Evolutionary conservation across 805 yeast genomes (phyloP), one percentile per base, ranked within the genome.

Genomic region (Saturnispora dispora): DNA sequence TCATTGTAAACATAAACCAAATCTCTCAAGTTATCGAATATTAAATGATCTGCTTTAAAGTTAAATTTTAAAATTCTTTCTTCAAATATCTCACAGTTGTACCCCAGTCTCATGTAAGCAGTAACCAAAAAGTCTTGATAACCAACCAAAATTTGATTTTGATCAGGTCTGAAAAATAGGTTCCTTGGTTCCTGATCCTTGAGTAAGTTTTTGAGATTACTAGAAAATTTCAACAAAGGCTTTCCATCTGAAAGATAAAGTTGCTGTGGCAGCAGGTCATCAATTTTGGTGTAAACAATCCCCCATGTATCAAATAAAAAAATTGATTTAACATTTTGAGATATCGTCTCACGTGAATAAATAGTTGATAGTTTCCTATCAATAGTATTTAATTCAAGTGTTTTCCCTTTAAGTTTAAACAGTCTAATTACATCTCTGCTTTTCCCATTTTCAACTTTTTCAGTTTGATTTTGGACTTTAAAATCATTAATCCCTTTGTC

Each of bases 41-140:
- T 27, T 18, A 44, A 17, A 18, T 10, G 11, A 3, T 17, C 17
- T 4, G 13, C 18, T 4, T 15, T 20, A n/a, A 49, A 49, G 36
- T 49, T 49, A 3, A 44, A 35, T 39, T 49, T 49, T 10, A 49
- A 18, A n/a, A 49, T 37, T 17, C 52, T 10, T 17, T 49, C 52
- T 22, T 49, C 52, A 27, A 49, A 49, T 32, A 49, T 44, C 36
- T 49, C 52, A 36, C 52, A 49, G 8, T 49, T n/a, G 27, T 36
- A 44, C 6, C 45, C 47, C 15, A 20, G 5, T 39, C 39, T 49
- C 22, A 49, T 23, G n/a, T 33, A 49, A 15, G 52, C 52, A 17
- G 35, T 37, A 20, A 49, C 17, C 20, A 43, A 10, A 37, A 25
- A 44, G 8, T 45, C 33, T 28, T 43, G 18, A 20, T 28, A 44